phyloP scores from a whole-genome alignment of 2,329 filamentous ascomycete genomes.

The Venturia asperata region DNA sequence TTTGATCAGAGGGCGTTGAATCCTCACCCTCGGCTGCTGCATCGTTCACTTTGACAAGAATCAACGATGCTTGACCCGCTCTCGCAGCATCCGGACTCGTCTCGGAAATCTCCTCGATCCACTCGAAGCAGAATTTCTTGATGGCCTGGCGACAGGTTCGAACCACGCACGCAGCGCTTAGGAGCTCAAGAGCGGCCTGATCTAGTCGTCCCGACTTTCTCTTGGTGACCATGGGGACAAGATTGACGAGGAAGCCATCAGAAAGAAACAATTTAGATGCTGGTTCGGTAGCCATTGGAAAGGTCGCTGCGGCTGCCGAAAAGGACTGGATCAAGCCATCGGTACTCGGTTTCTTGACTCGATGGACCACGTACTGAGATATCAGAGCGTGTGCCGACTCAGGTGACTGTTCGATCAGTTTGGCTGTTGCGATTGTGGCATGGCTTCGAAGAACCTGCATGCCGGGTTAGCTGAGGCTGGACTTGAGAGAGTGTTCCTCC shows the following conservation, averaged over 20 bases:
- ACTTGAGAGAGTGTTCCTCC: neutral
- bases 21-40: slow-evolving; percentile 21
- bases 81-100: slow-evolving; percentile 41
- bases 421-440: slow-evolving; percentile 72
- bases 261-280: slow-evolving; percentile 76
- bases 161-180: slow-evolving; percentile 88
- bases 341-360: slow-evolving; percentile 66
- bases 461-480: neutral
- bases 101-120: slow-evolving; percentile 77
- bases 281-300: slow-evolving; percentile 73
- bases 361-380: slow-evolving; percentile 64
- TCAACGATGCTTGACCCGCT: slow-evolving; percentile 45
- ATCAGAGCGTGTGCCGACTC: slow-evolving; percentile 65
- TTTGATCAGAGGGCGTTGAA: neutral
- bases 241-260: slow-evolving; percentile 73
- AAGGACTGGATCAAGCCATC: slow-evolving; percentile 89
- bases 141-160: slow-evolving; percentile 74
- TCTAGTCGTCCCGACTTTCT: slow-evolving; percentile 83
- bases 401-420: slow-evolving; percentile 71
- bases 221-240: slow-evolving; percentile 69
- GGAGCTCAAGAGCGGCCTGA: slow-evolving; percentile 75
- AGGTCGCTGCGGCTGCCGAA: slow-evolving; percentile 81
- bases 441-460: slow-evolving; percentile 60
- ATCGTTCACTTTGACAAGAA: slow-evolving; percentile 51
- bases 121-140: slow-evolving; percentile 74